Percentiles rank a stretch among this genome's conserved stretches.
These are phyloP conservation scores for Penicillium pulvis DNA, from an alignment of 495 filamentous ascomycete genomes.

Conservation along the genomic window DNA sequence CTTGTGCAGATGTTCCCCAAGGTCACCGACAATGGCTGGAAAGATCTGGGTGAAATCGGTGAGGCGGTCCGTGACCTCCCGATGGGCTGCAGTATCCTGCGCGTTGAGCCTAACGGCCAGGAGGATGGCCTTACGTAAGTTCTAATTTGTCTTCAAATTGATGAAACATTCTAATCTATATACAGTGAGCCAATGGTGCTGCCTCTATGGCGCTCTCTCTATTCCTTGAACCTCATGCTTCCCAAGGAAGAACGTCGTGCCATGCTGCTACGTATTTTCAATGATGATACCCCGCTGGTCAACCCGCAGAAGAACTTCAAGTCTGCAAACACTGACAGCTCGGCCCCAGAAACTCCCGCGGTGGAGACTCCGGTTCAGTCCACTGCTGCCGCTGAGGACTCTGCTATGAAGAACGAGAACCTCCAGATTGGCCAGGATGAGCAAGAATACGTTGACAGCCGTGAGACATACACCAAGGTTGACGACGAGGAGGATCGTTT, in stretches of 20 bases:
- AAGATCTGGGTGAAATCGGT: slow-evolving; percentile 81
- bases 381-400: slow-evolving; percentile 40
- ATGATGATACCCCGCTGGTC: slow-evolving; percentile 73
- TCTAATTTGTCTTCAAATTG: background rate
- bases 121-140: slow-evolving; percentile 69
- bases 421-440: slow-evolving; percentile 39
- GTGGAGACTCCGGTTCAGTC: slow-evolving; percentile 21
- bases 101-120: slow-evolving; percentile 68
- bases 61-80: slow-evolving; percentile 75
- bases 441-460: slow-evolving; percentile 38
- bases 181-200: slow-evolving; percentile 76
- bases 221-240: slow-evolving; percentile 91
- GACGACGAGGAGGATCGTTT: slow-evolving; percentile 47
- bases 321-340: slow-evolving; percentile 5
- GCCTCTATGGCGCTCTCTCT: slow-evolving; percentile 86
- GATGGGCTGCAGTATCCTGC: slow-evolving; percentile 90
- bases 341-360: slow-evolving; percentile 23
- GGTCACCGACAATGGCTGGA: slow-evolving; percentile 66
- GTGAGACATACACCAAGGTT: slow-evolving; percentile 44
- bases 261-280: slow-evolving; percentile 88
- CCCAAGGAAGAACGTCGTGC: slow-evolving; percentile 94
- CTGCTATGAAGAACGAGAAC: slow-evolving; percentile 38
- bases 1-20: slow-evolving; percentile 96
- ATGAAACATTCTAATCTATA: slow-evolving; percentile 18
- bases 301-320: slow-evolving; percentile 46